phyloP scores from a whole-genome alignment of 2,329 filamentous ascomycete genomes.

The Mollisiaceae sp. region DNA sequence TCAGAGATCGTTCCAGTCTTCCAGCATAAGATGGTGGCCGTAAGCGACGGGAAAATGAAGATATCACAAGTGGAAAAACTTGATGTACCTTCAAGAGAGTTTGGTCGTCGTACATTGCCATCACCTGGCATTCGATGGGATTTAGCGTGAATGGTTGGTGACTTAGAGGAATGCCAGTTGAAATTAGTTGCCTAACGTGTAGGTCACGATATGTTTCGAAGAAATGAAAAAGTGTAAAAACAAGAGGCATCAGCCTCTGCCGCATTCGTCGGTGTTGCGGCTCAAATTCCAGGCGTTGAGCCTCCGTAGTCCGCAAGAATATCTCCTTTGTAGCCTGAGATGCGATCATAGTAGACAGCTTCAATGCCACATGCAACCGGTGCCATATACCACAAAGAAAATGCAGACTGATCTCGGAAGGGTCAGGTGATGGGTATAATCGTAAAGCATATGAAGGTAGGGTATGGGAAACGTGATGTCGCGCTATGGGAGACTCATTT shows the following conservation, averaged over 20 bases:
- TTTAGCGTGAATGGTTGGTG: slow-evolving; percentile 63
- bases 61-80: slow-evolving; percentile 67
- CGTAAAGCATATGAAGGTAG: slow-evolving; percentile 65
- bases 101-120: slow-evolving; percentile 68
- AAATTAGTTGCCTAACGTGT: slow-evolving; percentile 60
- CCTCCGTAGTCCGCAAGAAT: slow-evolving; percentile 62
- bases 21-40: slow-evolving; percentile 69
- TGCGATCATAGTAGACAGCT: slow-evolving; percentile 65
- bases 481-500: slow-evolving; percentile 65
- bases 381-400: slow-evolving; percentile 70
- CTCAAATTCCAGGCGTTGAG: slow-evolving; percentile 61
- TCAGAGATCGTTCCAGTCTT: slow-evolving; percentile 63
- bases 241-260: slow-evolving; percentile 64
- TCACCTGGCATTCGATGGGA: slow-evolving; percentile 65
- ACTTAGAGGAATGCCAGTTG: slow-evolving; percentile 56
- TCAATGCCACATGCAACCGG: slow-evolving; percentile 66
- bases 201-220: slow-evolving; percentile 68
- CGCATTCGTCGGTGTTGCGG: slow-evolving; percentile 68
- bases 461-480: slow-evolving; percentile 63
- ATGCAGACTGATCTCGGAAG: slow-evolving; percentile 58
- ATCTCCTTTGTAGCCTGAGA: slow-evolving; percentile 70
- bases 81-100: slow-evolving; percentile 68
- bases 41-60: slow-evolving; percentile 66
- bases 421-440: slow-evolving; percentile 60
- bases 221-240: slow-evolving; percentile 71